Base-by-base conservation (phyloP, 1,284 basidiomycete species). In the Sporisorium sorghi region DNA sequence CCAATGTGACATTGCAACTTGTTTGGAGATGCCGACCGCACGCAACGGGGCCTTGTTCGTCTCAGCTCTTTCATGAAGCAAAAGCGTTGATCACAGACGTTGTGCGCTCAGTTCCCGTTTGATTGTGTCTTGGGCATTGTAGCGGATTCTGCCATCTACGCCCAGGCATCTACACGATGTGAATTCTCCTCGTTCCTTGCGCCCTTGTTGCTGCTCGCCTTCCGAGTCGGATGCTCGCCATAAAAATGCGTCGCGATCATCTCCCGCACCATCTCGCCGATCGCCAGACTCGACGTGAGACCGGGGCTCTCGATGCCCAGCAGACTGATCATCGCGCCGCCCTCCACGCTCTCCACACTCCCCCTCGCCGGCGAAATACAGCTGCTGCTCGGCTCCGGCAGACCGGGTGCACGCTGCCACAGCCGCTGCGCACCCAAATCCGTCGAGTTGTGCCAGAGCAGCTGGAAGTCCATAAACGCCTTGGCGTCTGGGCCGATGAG, bases 381-480 rank as follows among this genome's bases (percentile, higher is more conserved):
- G 47, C 57, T 61, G 17, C 49, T 30, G 33, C 65, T 68, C 5
- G 54, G 61, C 12, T 47, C 14, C 0, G 60, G 60, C 15, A 73
- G 19, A 12, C 56, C 58, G 0, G 73, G 72, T 30, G 75, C 64
- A n/a, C 58, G 50, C 47, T 82, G 80, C 82, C 81, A 83, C 15
- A 82, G 56, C 37, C 17, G 55, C 49, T 84, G 83, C 10, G 48
- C 32, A 2, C 55, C 44, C 1, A 84, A 58, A 14, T 64, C 51
- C 33, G 57, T 55, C 28, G 76, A 77, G 21, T 63, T 59, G 64
- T 84, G 83, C 71, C 74, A 80, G 37, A 83, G 61, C 33, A 88
- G 85, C 33, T 85, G 76, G 66, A 98, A 98, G 83, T 99, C 96
- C 73, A 91, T 90, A 83, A 97, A 96, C 1, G 90, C 90, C 6